These are phyloP conservation scores for Cyberlindnera americana DNA, from an alignment of 805 yeast species.

Conservation along the genomic window DNA sequence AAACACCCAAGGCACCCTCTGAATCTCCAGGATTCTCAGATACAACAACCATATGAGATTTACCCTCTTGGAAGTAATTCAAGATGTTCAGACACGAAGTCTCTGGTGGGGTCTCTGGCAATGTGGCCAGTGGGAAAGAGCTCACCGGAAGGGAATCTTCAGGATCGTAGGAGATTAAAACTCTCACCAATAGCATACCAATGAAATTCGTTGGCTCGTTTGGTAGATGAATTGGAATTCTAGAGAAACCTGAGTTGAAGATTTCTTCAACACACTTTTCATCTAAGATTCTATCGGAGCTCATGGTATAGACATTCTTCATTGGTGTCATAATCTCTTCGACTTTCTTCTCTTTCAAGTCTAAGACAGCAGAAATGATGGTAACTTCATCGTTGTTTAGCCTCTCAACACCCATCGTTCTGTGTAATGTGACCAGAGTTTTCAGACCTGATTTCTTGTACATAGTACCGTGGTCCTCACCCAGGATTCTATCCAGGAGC, in stretches of 20 bases:
- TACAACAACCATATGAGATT: slow-evolving; percentile 95
- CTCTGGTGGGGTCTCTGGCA: slow-evolving; percentile 89
- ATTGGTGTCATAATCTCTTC: slow-evolving; percentile 91
- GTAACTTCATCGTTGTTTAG: slow-evolving; percentile 94
- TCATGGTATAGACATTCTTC: slow-evolving; percentile 81
- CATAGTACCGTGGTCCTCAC: slow-evolving; percentile 95
- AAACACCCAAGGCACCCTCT: slow-evolving; percentile 83
- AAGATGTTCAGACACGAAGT: slow-evolving; percentile 92
- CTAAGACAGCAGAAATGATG: slow-evolving; percentile 89
- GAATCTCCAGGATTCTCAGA: slow-evolving; percentile 80
- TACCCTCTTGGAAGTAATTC: slow-evolving; percentile 96
- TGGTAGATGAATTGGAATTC: slow-evolving; percentile 92
- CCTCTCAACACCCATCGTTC: slow-evolving; percentile 93
- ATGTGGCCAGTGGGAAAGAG: slow-evolving; percentile 89
- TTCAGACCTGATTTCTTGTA: slow-evolving; percentile 91
- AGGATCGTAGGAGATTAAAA: slow-evolving; percentile 92
- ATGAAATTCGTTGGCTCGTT: slow-evolving; percentile 85
- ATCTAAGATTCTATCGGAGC: slow-evolving; percentile 78
- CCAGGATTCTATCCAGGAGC: slow-evolving; percentile 75
- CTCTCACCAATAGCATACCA: slow-evolving; percentile 92
- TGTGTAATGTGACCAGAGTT: slow-evolving; percentile 87
- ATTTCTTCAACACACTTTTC: slow-evolving; percentile 84
- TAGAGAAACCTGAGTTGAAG: slow-evolving; percentile 88
- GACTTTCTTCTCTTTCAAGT: slow-evolving; percentile 88
- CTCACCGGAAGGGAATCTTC: slow-evolving; percentile 93